Evolutionary conservation across 768 basidiomycete genomes (phyloP).

Genomic region (Neoboletus subvelutipes): DNA sequence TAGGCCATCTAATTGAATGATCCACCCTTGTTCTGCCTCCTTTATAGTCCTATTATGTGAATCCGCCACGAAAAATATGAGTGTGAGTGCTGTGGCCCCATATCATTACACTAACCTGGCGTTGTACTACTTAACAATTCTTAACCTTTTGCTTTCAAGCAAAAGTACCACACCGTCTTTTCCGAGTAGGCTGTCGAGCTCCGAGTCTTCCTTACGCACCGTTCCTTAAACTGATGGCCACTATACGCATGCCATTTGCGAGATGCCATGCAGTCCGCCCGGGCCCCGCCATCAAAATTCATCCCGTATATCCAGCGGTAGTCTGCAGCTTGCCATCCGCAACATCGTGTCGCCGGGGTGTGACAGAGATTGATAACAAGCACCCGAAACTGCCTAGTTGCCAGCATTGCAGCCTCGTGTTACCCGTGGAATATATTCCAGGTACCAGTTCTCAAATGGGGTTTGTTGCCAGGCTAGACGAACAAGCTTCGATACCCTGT

Average conservation of each 20-base stretch:
- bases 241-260: neutral
- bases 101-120: no score
- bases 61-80: neutral
- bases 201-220: neutral
- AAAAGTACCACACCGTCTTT: neutral
- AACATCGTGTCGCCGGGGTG: neutral
- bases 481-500: neutral
- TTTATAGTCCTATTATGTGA: neutral
- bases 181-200: neutral
- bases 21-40: neutral
- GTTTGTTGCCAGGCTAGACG: neutral
- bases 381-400: neutral
- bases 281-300: neutral
- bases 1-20: no score
- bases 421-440: neutral
- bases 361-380: neutral
- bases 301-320: neutral
- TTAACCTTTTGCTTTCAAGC: neutral
- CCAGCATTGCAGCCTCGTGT: no score
- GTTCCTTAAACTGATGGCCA: neutral
- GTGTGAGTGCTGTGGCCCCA: neutral
- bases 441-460: neutral
- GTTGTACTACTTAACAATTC: no score
- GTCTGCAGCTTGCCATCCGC: neutral
- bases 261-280: neutral